Conservation (phyloP, 495 filamentous ascomycete genomes). For the Pyrenopolyporus hunteri region DNA sequence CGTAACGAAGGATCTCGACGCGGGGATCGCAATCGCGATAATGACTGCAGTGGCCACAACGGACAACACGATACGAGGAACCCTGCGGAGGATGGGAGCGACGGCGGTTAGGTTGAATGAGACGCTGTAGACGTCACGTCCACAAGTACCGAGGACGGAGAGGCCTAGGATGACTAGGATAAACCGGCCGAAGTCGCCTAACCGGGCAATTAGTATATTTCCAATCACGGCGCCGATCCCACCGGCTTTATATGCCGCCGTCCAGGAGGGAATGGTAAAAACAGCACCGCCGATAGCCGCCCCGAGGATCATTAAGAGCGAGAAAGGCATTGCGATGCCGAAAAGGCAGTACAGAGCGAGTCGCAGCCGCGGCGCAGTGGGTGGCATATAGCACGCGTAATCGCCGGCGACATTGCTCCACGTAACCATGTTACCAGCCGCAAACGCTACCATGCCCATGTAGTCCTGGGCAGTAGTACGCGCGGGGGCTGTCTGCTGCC, state of each 20-base stretch:
- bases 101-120: slow-evolving; percentile 54
- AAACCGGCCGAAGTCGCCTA: slow-evolving; percentile 55
- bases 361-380: slow-evolving; percentile 40
- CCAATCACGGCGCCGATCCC: slow-evolving; percentile 52
- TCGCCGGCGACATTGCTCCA: slow-evolving; percentile 44
- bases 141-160: slow-evolving; percentile 51
- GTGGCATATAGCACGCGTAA: slow-evolving; percentile 46
- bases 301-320: slow-evolving; percentile 53
- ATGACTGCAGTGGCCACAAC: slow-evolving; percentile 49
- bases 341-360: slow-evolving; percentile 45
- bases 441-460: slow-evolving; percentile 36
- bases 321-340: slow-evolving; percentile 50
- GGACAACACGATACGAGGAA: slow-evolving; percentile 50
- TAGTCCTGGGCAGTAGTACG: slow-evolving; percentile 16
- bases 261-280: slow-evolving; percentile 40
- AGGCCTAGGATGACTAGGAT: slow-evolving; percentile 53
- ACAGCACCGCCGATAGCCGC: slow-evolving; percentile 52
- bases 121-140: slow-evolving; percentile 42
- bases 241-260: slow-evolving; percentile 42
- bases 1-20: slow-evolving; percentile 50
- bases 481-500: slow-evolving; percentile 37
- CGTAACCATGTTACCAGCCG: slow-evolving; percentile 42
- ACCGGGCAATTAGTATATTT: slow-evolving; percentile 47
- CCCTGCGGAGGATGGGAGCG: slow-evolving; percentile 42
- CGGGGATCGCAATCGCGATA: slow-evolving; percentile 51